Percentiles rank a stretch among this genome's conserved stretches.
Evolutionary conservation across 345 rosid genomes (phyloP).

Genomic region (Aquilaria malaccensis): DNA sequence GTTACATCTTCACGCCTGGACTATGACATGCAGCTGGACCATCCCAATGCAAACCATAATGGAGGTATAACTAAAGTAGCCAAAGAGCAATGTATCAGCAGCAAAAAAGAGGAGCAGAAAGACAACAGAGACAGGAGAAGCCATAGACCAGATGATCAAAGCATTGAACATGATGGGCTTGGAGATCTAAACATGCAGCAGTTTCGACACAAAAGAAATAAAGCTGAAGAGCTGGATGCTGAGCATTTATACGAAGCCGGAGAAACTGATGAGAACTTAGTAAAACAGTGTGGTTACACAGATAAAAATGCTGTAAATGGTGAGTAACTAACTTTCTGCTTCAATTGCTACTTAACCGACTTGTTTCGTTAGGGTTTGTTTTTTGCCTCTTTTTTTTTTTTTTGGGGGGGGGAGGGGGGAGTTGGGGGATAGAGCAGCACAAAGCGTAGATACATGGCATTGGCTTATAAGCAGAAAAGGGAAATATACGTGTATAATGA

Average conservation of each 20-base stretch:
- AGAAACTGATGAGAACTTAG: conserved; percentile 50
- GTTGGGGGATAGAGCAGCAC: too few species aligned
- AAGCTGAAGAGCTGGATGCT: conserved; percentile 36
- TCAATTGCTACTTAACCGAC: not conserved
- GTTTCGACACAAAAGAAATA: conserved; percentile 42
- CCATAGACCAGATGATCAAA: conserved; percentile 43
- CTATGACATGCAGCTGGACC: conserved; percentile 47
- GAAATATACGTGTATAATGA: too few species aligned
- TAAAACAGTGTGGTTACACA: conserved; percentile 39
- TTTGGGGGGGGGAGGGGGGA: too few species aligned
- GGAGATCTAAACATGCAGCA: conserved; percentile 54
- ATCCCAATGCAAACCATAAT: conserved; percentile 52
- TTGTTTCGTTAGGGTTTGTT: too few species aligned
- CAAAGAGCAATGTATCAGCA: conserved; percentile 63
- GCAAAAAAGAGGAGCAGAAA: conserved; percentile 67
- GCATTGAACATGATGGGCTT: conserved; percentile 51
- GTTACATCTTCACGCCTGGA: conserved; percentile 39
- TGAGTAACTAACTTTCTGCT: conserved; percentile 26
- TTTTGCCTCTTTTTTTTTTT: too few species aligned
- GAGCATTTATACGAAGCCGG: conserved; percentile 54
- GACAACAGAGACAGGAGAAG: conserved; percentile 70
- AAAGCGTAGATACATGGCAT: too few species aligned
- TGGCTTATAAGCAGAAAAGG: too few species aligned
- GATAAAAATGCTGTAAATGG: conserved; percentile 64
- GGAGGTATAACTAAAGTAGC: conserved; percentile 42